These are phyloP conservation scores for Tetracladium setigerum DNA, from an alignment of 495 filamentous ascomycete species.

Conservation along the genomic window DNA sequence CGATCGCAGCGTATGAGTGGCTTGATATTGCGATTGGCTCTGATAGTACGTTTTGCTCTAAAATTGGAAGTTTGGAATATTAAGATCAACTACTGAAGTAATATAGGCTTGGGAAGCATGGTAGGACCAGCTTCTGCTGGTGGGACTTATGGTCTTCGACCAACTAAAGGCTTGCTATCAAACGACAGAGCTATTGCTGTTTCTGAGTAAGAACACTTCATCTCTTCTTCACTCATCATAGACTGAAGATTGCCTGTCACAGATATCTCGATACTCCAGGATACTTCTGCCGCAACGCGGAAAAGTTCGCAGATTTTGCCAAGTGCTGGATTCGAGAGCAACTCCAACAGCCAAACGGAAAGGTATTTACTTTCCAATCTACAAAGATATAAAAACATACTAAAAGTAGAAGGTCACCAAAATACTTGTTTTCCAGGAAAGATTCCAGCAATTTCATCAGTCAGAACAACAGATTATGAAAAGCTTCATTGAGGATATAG, in stretches of 20 bases:
- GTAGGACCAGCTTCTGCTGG: constrained; percentile 13
- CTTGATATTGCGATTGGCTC: constrained; percentile 31
- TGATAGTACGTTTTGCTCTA: constrained; percentile 11
- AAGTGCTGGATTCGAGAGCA: too few relatives aligned
- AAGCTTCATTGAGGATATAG: not conserved
- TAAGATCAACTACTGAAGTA: not conserved
- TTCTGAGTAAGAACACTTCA: constrained; percentile 9
- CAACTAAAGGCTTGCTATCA: constrained; percentile 8
- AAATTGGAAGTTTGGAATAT: not conserved
- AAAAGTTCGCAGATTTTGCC: constrained; percentile 6
- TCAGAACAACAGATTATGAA: not conserved
- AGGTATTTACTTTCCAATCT: not conserved
- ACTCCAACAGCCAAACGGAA: too few relatives aligned
- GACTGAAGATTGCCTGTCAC: not conserved
- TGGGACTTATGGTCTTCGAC: constrained; percentile 18
- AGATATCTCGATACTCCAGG: constrained; percentile 15
- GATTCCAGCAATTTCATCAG: not conserved
- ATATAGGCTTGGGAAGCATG: constrained; percentile 15
- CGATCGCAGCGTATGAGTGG: constrained; percentile 37
- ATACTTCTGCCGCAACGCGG: constrained; percentile 10
- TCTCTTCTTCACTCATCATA: not conserved
- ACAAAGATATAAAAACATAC: not conserved
- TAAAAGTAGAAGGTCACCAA: too few relatives aligned
- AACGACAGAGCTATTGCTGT: constrained; percentile 7
- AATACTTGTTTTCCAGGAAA: not conserved